phyloP scores from a whole-genome alignment of 2,329 filamentous ascomycete genomes.

The Purpureocillium lavendulum region DNA sequence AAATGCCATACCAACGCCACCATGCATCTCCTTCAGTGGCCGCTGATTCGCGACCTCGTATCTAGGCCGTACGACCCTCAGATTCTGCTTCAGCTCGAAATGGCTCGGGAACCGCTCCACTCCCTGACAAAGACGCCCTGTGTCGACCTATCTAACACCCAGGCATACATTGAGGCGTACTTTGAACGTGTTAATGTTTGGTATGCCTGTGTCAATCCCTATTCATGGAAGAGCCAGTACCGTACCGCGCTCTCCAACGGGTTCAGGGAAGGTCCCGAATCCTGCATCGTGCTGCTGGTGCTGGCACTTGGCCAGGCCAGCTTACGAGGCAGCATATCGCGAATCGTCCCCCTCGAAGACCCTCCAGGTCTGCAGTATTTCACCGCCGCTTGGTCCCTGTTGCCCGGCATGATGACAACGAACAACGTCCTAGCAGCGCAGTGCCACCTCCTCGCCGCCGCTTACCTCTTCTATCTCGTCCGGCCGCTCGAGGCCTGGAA shows the following conservation, averaged over 20 bases:
- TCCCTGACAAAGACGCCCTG: constrained; percentile 55
- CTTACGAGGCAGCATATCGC: constrained; percentile 66
- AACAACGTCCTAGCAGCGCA: constrained; percentile 73
- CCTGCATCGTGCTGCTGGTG: constrained; percentile 73
- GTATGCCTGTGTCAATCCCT: constrained; percentile 80
- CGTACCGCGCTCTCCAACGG: constrained; percentile 65
- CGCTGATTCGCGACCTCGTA: constrained; percentile 69
- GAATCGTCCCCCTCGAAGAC: constrained; percentile 59
- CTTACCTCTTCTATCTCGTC: constrained; percentile 76
- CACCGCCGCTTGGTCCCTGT: constrained; percentile 67
- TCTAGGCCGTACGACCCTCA: constrained; percentile 72
- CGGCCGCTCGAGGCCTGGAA: constrained; percentile 79
- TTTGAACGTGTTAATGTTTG: constrained; percentile 77
- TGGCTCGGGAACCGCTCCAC: constrained; percentile 68
- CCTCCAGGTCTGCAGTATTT: constrained; percentile 74
- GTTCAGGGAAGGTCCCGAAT: constrained; percentile 72
- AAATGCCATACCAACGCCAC: constrained; percentile 77
- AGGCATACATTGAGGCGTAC: constrained; percentile 69
- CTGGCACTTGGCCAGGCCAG: constrained; percentile 71
- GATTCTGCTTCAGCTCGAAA: constrained; percentile 72
- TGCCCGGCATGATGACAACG: constrained; percentile 71
- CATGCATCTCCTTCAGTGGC: constrained; percentile 71
- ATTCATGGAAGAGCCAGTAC: constrained; percentile 71
- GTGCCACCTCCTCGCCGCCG: constrained; percentile 71
- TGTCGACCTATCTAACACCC: constrained; percentile 66